phyloP scores from a whole-genome alignment of 176 grass and related monocot species.

The Eragrostis curvula region DNA sequence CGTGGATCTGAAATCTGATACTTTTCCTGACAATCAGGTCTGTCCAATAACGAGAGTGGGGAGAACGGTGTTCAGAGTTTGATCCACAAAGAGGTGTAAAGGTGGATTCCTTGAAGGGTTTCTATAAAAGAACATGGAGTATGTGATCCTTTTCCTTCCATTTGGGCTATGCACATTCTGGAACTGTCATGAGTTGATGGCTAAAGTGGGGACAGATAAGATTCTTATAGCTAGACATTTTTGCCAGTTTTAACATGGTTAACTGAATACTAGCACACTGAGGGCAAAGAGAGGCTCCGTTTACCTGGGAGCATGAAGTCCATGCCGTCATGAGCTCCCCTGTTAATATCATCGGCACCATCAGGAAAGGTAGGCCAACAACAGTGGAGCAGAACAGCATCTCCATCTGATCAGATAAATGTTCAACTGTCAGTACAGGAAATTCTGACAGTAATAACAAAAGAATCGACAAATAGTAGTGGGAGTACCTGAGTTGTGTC shows the following conservation, averaged over 20 bases:
- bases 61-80: no score
- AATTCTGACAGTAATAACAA: not conserved
- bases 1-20: slow-evolving; percentile 9
- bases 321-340: slow-evolving; percentile 87
- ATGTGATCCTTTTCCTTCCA: slow-evolving; percentile 40
- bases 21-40: slow-evolving; percentile 10
- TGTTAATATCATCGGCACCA: slow-evolving; percentile 76
- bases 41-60: no score
- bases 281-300: not conserved
- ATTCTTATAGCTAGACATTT: not conserved
- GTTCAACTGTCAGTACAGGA: not conserved
- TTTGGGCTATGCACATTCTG: slow-evolving; percentile 21
- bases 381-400: slow-evolving; percentile 95
- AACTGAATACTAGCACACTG: not conserved
- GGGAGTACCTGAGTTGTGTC: slow-evolving; percentile 73
- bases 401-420: slow-evolving; percentile 68
- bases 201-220: not conserved
- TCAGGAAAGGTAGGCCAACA: slow-evolving; percentile 83
- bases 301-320: slow-evolving; percentile 80
- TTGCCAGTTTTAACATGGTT: not conserved
- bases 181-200: not conserved
- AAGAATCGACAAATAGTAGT: not conserved
- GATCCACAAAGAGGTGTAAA: slow-evolving; percentile 1
- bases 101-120: not conserved
- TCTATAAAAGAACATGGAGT: not conserved